Evolutionary conservation across 2,329 filamentous ascomycete species (phyloP).

Genomic region (Fusarium pininemorale): DNA sequence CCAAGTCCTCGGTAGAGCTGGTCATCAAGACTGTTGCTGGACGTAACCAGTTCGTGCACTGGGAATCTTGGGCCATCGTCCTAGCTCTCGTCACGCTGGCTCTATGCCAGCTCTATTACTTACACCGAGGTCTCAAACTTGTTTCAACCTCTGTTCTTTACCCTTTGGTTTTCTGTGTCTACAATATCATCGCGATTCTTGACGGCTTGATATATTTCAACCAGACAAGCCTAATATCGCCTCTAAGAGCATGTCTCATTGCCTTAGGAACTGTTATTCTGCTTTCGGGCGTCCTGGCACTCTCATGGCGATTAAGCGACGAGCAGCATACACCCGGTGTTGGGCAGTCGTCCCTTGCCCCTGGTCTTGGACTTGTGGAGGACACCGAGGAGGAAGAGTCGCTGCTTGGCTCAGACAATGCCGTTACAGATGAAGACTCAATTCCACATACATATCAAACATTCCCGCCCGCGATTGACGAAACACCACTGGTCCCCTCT

Average conservation of each 20-base stretch:
- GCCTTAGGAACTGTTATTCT: constrained; percentile 87
- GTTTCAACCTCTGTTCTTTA: constrained; percentile 96
- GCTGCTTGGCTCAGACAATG: constrained; percentile 59
- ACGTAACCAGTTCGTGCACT: constrained; percentile 92
- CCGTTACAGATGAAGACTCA: constrained; percentile 53
- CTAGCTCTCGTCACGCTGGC: constrained; percentile 82
- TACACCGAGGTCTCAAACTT: constrained; percentile 91
- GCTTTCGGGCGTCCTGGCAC: constrained; percentile 84
- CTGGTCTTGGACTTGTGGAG: constrained; percentile 83
- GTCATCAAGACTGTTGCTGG: constrained; percentile 86
- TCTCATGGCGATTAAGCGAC: constrained; percentile 93
- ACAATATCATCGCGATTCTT: constrained; percentile 98
- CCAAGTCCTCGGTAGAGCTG: constrained; percentile 95
- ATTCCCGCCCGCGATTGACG: constrained; percentile 53
- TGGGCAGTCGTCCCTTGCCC: constrained; percentile 76
- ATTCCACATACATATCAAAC: constrained; percentile 56
- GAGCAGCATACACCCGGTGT: constrained; percentile 70
- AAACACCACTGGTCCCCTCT: constrained; percentile 52
- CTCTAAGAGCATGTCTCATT: constrained; percentile 81
- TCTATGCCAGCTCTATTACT: constrained; percentile 91
- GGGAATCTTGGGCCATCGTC: constrained; percentile 94
- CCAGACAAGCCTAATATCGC: constrained; percentile 81
- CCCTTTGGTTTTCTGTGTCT: constrained; percentile 96
- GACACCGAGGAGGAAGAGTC: constrained; percentile 69
- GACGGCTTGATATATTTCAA: constrained; percentile 97